Percentiles rank a stretch among this genome's conserved stretches.
Conservation (phyloP, 768 basidiomycete genomes). For the Agaricus subrufescens region DNA sequence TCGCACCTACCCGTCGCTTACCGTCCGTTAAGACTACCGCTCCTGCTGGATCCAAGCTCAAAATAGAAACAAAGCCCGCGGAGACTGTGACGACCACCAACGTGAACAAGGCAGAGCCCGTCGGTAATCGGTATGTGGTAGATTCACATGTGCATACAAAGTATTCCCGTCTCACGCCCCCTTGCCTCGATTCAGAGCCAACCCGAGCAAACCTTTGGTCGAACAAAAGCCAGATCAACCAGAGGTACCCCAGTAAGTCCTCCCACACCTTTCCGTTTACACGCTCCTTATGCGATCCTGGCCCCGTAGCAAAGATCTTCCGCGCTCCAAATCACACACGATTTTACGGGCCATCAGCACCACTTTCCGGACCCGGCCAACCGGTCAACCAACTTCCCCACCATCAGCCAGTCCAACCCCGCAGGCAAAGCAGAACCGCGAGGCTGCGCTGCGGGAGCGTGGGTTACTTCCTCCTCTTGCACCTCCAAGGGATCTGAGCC, state of each 20-base stretch:
- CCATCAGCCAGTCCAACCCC: slow-evolving; percentile 17
- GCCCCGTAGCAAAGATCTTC: background rate
- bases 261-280: slow-evolving; percentile 6
- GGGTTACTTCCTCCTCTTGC: slow-evolving; percentile 49
- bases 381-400: slow-evolving; percentile 8
- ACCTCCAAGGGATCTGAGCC: slow-evolving; percentile 38
- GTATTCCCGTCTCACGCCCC: slow-evolving; percentile 3
- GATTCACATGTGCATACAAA: background rate
- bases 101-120: background rate
- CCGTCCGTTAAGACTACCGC: background rate
- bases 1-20: background rate
- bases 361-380: slow-evolving; percentile 12
- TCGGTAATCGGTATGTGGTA: background rate
- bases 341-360: slow-evolving; percentile 12
- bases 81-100: background rate
- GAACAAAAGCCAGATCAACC: slow-evolving; percentile 1
- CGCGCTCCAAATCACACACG: slow-evolving; percentile 14
- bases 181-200: background rate
- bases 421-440: slow-evolving; percentile 33
- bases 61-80: background rate
- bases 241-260: slow-evolving; percentile 13
- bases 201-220: background rate
- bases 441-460: slow-evolving; percentile 57
- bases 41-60: slow-evolving; percentile 8
- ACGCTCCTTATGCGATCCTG: slow-evolving; percentile 3